phyloP scores from a whole-genome alignment of 306 rosid genomes.

The Casuarina glauca region DNA sequence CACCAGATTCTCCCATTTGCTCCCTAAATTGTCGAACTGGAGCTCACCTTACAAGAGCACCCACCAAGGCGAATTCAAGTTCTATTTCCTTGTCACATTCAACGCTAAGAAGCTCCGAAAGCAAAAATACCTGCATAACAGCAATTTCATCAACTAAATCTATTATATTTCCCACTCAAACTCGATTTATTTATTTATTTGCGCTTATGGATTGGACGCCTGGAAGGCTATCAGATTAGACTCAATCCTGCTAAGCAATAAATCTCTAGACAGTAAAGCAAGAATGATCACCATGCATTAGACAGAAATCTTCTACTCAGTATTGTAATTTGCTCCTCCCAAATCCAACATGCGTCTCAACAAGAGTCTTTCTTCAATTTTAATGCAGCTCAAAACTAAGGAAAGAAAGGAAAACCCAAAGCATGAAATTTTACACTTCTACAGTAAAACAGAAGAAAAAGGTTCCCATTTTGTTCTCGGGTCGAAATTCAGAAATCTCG shows the following conservation, averaged over 20 bases:
- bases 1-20: constrained; percentile 49
- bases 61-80: constrained; percentile 8
- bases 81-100: constrained; percentile 13
- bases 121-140: background rate
- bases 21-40: constrained; percentile 1
- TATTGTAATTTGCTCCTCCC: background rate
- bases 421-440: background rate
- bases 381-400: background rate
- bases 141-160: background rate
- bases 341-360: background rate
- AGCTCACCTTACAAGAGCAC: constrained; percentile 1
- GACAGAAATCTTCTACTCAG: background rate
- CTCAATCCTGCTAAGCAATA: background rate
- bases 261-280: background rate
- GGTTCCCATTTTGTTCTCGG: background rate
- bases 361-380: background rate
- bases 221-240: background rate
- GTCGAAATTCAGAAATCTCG: background rate
- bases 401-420: background rate
- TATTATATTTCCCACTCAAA: background rate
- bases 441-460: background rate
- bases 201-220: background rate
- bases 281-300: background rate
- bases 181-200: background rate
- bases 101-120: constrained; percentile 7